These are phyloP conservation scores for Dendrobium chrysotoxum DNA, from an alignment of 106 monocot genomes.

Conservation along the genomic window DNA sequence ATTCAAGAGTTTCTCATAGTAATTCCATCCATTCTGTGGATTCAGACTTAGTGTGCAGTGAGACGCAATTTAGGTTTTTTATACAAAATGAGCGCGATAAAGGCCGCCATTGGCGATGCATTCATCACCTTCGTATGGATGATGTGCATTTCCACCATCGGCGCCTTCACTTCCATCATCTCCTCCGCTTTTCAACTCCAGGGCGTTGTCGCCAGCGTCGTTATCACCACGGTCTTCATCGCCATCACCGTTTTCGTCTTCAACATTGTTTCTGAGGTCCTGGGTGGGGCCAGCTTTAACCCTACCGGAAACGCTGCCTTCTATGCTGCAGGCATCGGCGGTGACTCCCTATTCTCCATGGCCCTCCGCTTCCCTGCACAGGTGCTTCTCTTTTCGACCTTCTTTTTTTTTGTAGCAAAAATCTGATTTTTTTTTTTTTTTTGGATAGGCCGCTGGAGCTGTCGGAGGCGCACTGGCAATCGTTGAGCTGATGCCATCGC, in stretches of 20 bases:
- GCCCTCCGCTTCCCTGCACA: slow-evolving; percentile 67
- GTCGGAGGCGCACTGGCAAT: slow-evolving; percentile 41
- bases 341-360: slow-evolving; percentile 44
- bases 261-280: slow-evolving; percentile 11
- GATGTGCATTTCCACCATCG: slow-evolving; percentile 37
- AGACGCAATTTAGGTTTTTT: slow-evolving; percentile 1
- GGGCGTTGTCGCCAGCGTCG: slow-evolving; percentile 6
- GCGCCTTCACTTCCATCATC: slow-evolving; percentile 25
- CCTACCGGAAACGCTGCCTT: slow-evolving; percentile 48
- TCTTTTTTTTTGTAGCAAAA: no score
- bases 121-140: slow-evolving; percentile 57
- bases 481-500: slow-evolving; percentile 31
- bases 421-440: neutral
- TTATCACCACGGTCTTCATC: slow-evolving; percentile 36
- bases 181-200: slow-evolving; percentile 19
- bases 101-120: slow-evolving; percentile 34
- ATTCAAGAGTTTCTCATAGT: neutral
- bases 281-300: slow-evolving; percentile 69
- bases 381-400: slow-evolving; percentile 11
- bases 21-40: neutral
- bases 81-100: slow-evolving; percentile 14
- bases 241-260: slow-evolving; percentile 29
- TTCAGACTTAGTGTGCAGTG: no score
- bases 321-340: slow-evolving; percentile 48
- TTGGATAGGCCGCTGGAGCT: slow-evolving; percentile 31